Evolutionary conservation across 768 basidiomycete species (phyloP), one percentile per base, ranked within the genome.

Genomic region (Lyophyllum shimeji): DNA sequence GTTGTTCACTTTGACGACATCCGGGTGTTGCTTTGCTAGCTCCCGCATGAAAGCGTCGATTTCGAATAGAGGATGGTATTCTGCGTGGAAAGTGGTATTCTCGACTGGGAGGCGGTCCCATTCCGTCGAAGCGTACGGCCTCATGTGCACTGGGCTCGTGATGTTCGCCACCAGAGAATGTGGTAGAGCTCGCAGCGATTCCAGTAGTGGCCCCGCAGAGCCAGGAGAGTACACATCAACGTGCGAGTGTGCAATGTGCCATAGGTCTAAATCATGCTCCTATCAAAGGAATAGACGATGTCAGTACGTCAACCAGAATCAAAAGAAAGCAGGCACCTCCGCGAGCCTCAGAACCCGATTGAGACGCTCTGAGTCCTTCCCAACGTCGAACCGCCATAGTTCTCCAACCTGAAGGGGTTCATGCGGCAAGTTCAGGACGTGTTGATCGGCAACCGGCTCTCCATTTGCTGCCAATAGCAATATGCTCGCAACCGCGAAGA

Each of bases 41-140:
- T 79, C 71, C 34, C 69, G 51, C 13, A 87, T 66, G 67, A 89
- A 86, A 0, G 59, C 55, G 23, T 83, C 69, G 6, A 87, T 76
- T 54, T 84, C 83, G 20, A 71, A 67, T 33, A 85, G 69, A 0
- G 82, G 75, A 60, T 88, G 89, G 65, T 87, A 90, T 0, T 54
- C 57, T 13, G 63, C 60, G 57, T 78, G 80, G 56, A 74, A 78
- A 1, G 73, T 71, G 8, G 75, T 67, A 43, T 79, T 77, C 34
- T 60, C 52, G 34, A 73, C 63, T 3, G 72, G 70, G 9, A 55
- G 44, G 7, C 77, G 60, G 39, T 71, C 67, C 76, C 76, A 76
- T n/a, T 66, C 63, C 25, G n/a, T 75, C 74, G 39, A 40, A 17
- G 76, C 39, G 42, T 33, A 50, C 20, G 55, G 45, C 8, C 56